These are phyloP conservation scores for Pelargonium australe DNA, from an alignment of 441 rosid species.

Conservation along the genomic window DNA sequence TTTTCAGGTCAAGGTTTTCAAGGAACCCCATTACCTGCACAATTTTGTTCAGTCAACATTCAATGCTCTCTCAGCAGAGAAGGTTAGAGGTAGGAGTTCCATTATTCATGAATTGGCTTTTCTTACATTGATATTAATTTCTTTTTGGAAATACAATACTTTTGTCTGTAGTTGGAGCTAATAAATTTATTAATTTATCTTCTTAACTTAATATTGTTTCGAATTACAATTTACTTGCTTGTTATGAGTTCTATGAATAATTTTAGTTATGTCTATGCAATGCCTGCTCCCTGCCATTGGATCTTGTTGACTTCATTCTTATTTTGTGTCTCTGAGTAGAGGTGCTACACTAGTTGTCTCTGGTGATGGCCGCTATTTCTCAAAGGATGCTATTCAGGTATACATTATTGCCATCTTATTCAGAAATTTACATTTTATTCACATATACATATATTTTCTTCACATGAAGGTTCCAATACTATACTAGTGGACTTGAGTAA, in stretches of 20 bases:
- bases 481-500: too few species aligned
- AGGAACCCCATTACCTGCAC: conserved; percentile 69
- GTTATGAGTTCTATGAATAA: not conserved
- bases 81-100: conserved; percentile 59
- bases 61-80: conserved; percentile 67
- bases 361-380: conserved; percentile 97
- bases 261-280: not conserved
- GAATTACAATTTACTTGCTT: not conserved
- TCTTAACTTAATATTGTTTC: too few species aligned
- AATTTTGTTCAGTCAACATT: conserved; percentile 91
- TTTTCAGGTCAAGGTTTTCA: conserved; percentile 86
- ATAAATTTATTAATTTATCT: too few species aligned
- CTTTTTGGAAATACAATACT: not conserved
- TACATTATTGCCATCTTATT: too few species aligned
- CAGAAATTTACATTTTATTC: too few species aligned
- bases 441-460: too few species aligned
- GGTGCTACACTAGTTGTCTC: conserved; percentile 97
- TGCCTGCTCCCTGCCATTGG: not conserved
- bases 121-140: not conserved
- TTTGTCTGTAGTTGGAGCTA: not conserved
- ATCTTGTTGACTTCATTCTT: not conserved
- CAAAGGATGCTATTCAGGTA: conserved; percentile 95
- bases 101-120: not conserved
- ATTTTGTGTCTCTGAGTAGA: conserved; percentile 26
- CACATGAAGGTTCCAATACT: too few species aligned